These are phyloP conservation scores for Alternaria sp. DNA, from an alignment of 2,329 filamentous ascomycete species.

Conservation along the genomic window DNA sequence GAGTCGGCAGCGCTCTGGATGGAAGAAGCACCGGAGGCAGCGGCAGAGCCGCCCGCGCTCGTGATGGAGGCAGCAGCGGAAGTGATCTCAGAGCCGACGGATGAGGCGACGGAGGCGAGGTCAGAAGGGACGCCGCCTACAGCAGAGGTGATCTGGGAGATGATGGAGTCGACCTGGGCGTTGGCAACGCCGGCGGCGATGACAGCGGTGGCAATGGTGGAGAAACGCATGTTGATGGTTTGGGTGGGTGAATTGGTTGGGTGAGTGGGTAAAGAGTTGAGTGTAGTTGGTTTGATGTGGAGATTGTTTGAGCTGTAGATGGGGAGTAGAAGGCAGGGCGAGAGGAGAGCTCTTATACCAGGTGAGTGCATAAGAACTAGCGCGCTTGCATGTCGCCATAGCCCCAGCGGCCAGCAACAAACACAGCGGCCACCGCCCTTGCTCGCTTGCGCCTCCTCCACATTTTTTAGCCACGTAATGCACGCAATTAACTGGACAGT, in stretches of 20 bases:
- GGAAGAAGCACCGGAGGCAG: constrained; percentile 18
- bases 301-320: constrained; percentile 14
- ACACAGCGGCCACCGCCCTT: constrained; percentile 21
- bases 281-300: constrained; percentile 17
- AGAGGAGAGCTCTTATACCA: constrained; percentile 23
- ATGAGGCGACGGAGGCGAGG: constrained; percentile 14
- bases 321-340: constrained; percentile 15
- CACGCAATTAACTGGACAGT: constrained; percentile 24
- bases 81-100: constrained; percentile 16
- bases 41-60: constrained; percentile 13
- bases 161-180: constrained; percentile 37
- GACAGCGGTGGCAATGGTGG: constrained; percentile 36
- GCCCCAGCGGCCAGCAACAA: constrained; percentile 24
- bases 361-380: constrained; percentile 14
- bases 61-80: constrained; percentile 14
- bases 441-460: constrained; percentile 31
- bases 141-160: constrained; percentile 24
- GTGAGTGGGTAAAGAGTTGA: constrained; percentile 1
- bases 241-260: constrained; percentile 3
- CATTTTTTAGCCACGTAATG: constrained; percentile 27
- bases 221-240: constrained; percentile 45
- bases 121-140: constrained; percentile 15
- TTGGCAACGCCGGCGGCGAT: constrained; percentile 37
- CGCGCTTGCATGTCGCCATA: constrained; percentile 7
- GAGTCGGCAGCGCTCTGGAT: constrained; percentile 20